Base-by-base conservation (phyloP, 768 basidiomycete species). In the Calocera viscosa region DNA sequence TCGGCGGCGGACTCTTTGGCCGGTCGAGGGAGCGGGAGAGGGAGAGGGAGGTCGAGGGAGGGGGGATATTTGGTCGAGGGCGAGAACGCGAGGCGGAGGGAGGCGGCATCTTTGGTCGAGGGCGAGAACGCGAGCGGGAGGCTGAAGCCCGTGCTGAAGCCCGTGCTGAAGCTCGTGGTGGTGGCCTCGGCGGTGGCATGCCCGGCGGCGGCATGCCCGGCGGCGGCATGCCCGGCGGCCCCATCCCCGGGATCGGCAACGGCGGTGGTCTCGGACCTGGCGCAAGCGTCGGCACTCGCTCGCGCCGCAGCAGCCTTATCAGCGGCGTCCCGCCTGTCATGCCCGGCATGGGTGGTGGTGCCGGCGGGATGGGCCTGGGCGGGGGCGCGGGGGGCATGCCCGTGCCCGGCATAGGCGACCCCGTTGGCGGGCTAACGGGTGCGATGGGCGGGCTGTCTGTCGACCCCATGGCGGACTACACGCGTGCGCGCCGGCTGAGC, bases 21-120 rank as follows among this genome's bases (percentile, higher is more conserved):
- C n/a, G 49, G 19, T 63, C 60, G 16, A 66, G 72, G 8, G 75
- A 76, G 38, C 74, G 75, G 47, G 81, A 83, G 74, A 84, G 89
- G 66, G 53, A 60, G 53, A 14, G 53, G 30, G 53, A 60, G 30
- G 26, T 3, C 2, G 53, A 60, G 19, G 53, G 30, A 7, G 26
- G 30, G 2, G 30, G 53, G 24, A 3, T 47, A 5, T 19, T 47
- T 19, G 16, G 19, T 3, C 19, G 43, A 7, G 19, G 8, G 43
- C 7, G 43, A 19, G 43, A 47, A 19, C 43, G 43, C 19, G 43
- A 47, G 24, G 19, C 3, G 19, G 43, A 47, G 19, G 53, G 30
- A 7, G 26, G n/a, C n/a, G n/a, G n/a, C n/a, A n/a, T n/a, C n/a
- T n/a, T n/a, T n/a, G n/a, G n/a, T n/a, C n/a, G n/a, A n/a, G n/a